Conservation (phyloP, 805 yeast species). For the Lachancea meyersii region DNA sequence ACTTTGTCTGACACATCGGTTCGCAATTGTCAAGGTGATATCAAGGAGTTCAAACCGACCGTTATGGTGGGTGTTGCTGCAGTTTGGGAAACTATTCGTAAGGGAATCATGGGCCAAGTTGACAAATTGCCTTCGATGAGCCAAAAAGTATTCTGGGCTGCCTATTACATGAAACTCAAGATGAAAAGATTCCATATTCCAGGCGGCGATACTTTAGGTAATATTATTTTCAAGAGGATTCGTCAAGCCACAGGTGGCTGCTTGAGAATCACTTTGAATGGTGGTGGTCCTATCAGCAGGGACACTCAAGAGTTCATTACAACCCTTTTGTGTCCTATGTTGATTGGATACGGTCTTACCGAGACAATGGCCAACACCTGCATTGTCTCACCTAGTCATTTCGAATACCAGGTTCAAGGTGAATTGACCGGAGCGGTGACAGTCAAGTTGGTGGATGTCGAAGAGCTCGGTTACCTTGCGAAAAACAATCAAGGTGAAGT, state of each 20-base stretch:
- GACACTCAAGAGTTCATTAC: conserved; percentile 80
- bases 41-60: conserved; percentile 81
- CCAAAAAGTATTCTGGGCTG: conserved; percentile 86
- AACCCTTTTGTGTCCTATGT: conserved; percentile 73
- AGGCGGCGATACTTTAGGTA: conserved; percentile 57
- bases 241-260: conserved; percentile 94
- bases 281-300: conserved; percentile 83
- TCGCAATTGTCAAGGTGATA: conserved; percentile 82
- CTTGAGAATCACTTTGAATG: conserved; percentile 66
- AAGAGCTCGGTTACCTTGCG: conserved; percentile 86
- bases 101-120: conserved; percentile 80
- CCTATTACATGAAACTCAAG: conserved; percentile 65
- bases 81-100: conserved; percentile 93
- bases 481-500: conserved; percentile 92
- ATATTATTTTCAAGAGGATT: conserved; percentile 74
- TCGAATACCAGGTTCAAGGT: conserved; percentile 76
- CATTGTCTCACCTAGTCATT: conserved; percentile 55
- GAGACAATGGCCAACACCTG: conserved; percentile 91
- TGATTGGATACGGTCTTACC: conserved; percentile 93
- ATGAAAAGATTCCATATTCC: conserved; percentile 66
- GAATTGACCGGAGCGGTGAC: conserved; percentile 77
- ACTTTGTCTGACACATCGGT: conserved; percentile 79
- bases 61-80: conserved; percentile 98
- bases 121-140: conserved; percentile 54
- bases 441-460: conserved; percentile 82